phyloP scores from a whole-genome alignment of 192 early-diverging fungal genomes.

The Rhizophagus clarus region DNA sequence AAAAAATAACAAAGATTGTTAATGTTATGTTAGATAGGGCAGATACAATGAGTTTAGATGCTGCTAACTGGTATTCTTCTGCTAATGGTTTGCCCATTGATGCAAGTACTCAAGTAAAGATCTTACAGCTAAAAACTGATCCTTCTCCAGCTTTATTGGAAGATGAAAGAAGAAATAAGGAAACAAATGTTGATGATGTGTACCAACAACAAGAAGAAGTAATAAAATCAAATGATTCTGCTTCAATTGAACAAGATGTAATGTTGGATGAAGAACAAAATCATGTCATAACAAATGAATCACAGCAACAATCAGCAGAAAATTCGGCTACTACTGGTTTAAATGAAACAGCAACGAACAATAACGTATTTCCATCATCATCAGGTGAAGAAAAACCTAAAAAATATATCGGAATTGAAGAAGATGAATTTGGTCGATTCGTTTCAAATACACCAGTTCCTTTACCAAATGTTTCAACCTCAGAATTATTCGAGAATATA shows the following conservation, averaged over 20 bases:
- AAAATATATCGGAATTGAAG: constrained; percentile 38
- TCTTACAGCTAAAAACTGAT: not conserved
- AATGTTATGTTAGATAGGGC: constrained; percentile 38
- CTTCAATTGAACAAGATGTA: not conserved
- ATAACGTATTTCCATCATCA: not conserved
- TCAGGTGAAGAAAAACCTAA: constrained; percentile 25
- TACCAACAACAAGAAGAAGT: not conserved
- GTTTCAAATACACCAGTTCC: constrained; percentile 3
- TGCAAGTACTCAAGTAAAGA: not conserved
- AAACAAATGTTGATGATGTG: not conserved
- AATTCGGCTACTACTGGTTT: not conserved
- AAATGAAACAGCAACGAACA: not conserved
- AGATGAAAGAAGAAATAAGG: not conserved
- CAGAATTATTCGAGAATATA: constrained; percentile 52
- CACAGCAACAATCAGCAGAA: not conserved
- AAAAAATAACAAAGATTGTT: constrained; percentile 43
- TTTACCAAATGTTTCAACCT: constrained; percentile 34
- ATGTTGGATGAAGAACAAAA: not conserved
- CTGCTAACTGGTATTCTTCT: not conserved
- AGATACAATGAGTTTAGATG: constrained; percentile 21
- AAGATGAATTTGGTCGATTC: constrained; percentile 36
- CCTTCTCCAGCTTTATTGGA: not conserved
- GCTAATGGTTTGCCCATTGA: not conserved
- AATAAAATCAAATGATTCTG: not conserved
- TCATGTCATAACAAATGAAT: not conserved